Conservation (phyloP, 768 basidiomycete species). For the Tylopilus balloui region DNA sequence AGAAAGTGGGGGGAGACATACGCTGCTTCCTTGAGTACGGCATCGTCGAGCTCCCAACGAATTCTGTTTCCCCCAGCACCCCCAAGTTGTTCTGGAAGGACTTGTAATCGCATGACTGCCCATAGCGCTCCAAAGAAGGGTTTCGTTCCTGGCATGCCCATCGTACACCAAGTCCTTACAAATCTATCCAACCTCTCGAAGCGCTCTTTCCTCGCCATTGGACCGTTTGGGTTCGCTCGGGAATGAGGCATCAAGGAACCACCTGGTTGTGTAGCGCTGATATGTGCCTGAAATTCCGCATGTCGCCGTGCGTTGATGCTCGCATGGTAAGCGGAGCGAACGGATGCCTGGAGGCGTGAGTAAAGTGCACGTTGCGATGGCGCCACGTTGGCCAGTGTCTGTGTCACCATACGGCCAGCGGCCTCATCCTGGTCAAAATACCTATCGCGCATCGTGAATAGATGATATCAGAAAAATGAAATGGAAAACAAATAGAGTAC, state of each 20-base stretch:
- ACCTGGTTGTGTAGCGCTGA: constrained; percentile 74
- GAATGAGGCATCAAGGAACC: constrained; percentile 74
- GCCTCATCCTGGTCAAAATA: constrained; percentile 80
- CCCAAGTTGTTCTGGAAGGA: constrained; percentile 73
- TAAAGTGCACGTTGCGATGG: constrained; percentile 84
- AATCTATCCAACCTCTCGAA: constrained; percentile 73
- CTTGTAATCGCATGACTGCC: constrained; percentile 78
- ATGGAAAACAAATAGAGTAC: constrained; percentile 36
- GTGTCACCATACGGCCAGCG: constrained; percentile 75
- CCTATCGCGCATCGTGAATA: constrained; percentile 41
- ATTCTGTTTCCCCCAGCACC: constrained; percentile 72
- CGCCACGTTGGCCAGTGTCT: constrained; percentile 73
- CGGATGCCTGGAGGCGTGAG: constrained; percentile 80
- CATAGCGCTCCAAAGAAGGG: constrained; percentile 70
- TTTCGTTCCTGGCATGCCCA: constrained; percentile 84
- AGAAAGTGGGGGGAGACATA: constrained; percentile 42
- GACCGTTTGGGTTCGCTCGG: constrained; percentile 59
- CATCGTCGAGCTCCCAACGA: constrained; percentile 92
- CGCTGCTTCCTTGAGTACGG: constrained; percentile 92
- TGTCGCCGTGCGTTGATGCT: constrained; percentile 70
- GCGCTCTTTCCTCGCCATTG: constrained; percentile 70
- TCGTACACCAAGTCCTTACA: constrained; percentile 76
- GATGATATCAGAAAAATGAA: neutral
- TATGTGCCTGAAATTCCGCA: constrained; percentile 82
- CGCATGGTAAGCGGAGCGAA: constrained; percentile 81